A percentile compares a stretch with the other conserved stretches of the same genome.
phyloP scores from a whole-genome alignment of 2,329 filamentous ascomycete genomes.

The Penicillium paneum region DNA sequence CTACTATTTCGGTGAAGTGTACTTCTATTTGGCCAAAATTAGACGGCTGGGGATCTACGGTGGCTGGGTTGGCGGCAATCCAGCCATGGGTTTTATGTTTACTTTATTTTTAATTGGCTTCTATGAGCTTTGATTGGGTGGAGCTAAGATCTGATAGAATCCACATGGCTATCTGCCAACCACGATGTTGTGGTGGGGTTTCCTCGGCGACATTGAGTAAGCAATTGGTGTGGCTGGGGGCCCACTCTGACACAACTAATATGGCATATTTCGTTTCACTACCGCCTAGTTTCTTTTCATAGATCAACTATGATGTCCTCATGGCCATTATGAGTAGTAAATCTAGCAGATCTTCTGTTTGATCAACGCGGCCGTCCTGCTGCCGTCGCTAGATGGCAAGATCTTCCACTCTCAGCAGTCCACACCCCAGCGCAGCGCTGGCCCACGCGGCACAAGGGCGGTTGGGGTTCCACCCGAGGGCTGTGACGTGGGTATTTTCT shows the following conservation, averaged over 20 bases:
- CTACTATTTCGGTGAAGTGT: slow-evolving; percentile 6
- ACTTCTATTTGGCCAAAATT: slow-evolving; percentile 18
- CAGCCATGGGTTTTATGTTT: slow-evolving; percentile 10
- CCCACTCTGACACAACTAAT: slow-evolving; percentile 10
- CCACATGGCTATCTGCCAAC: slow-evolving; percentile 6
- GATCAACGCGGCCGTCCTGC: slow-evolving; percentile 6
- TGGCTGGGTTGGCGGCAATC: slow-evolving; percentile 18
- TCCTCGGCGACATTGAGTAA: slow-evolving; percentile 5
- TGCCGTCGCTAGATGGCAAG: slow-evolving; percentile 45
- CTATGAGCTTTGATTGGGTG: slow-evolving; percentile 1
- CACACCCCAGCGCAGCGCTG: slow-evolving; percentile 64
- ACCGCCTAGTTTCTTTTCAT: slow-evolving; percentile 26
- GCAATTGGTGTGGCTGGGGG: slow-evolving; percentile 22
- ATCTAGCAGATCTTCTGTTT: slow-evolving; percentile 1
- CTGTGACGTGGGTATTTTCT: slow-evolving; percentile 60
- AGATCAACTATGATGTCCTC: slow-evolving; percentile 10
- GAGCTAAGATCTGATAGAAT: neutral
- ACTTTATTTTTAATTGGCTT: slow-evolving; percentile 5
- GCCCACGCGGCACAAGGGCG: slow-evolving; percentile 64
- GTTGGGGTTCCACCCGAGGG: slow-evolving; percentile 68
- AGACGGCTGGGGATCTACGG: slow-evolving; percentile 25
- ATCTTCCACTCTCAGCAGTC: slow-evolving; percentile 65
- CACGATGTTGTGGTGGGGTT: slow-evolving; percentile 4
- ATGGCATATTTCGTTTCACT: slow-evolving; percentile 1
- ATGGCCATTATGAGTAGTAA: slow-evolving; percentile 1